Base-by-base conservation (phyloP, 106 monocot species). In the Dendrobium catenatum region DNA sequence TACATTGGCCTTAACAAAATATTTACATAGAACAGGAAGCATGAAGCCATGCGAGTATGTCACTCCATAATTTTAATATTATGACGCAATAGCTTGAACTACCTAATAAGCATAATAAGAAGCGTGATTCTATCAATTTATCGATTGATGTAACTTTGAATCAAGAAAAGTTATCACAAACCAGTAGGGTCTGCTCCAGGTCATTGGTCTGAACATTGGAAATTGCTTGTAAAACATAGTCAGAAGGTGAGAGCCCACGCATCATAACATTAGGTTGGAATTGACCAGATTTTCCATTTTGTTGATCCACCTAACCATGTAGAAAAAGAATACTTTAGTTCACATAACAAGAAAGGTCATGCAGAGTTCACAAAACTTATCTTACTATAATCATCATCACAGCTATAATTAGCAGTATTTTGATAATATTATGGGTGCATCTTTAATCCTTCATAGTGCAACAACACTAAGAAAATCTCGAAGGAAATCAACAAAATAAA, bases 181-280 rank as follows among this genome's bases (percentile, higher is more conserved):
- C 98, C 88, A 99, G 85, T 55, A 99, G 84, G 43, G 93, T 89
- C 83, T 93, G 93, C 77, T 99, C 98, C 78, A 99, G 67, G 83
- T 95, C 95, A 87, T 91, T 99, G 29, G 93, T 75, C 9, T 87
- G 93, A 82, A 99, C 89, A 70, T 49, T 78, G 31, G 89, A 93
- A 83, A 99, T 31, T 47, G 86, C 81, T 80, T 93, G 82, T 4
- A 99, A 83, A 83, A 99, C 93, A 87, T 91, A 87, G 27, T 93
- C 95, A 29, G 93, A 91, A 49, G 98, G 95, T 11, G 93, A 87
- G 78, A 81, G 86, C 54, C 91, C 91, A 41, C 77, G 77, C 95
- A 99, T 83, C 79, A 93, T 24, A 64, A 88, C 73, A 82, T 99
- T 99, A 48, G 91, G 88, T 61, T 95, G 93, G 76, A 93, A 87